Evolutionary conservation across 331 rosid species (phyloP), one percentile per base, ranked within the genome.

Genomic region (Rhamnella rubrinervis): DNA sequence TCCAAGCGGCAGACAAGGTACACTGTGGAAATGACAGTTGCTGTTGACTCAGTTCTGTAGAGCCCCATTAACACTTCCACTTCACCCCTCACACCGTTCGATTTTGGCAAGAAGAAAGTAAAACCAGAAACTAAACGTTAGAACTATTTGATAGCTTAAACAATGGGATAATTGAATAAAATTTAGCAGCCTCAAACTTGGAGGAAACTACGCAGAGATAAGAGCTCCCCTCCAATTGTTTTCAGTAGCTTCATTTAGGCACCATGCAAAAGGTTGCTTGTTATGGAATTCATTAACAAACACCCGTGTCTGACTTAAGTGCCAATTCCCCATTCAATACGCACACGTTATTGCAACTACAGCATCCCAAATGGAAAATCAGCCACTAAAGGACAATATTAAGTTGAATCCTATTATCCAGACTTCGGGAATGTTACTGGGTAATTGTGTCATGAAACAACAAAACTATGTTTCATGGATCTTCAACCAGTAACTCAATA

Each of bases 231-330:
- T 82, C 79, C 83, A 85, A 83, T 84, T 81, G 11, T 83, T 78
- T 71, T 44, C 63, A 76, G 82, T 53, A 91, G 88, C 91, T 58
- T 40, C 51, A 1, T 77, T 41, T 9, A 74, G 96, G 93, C 96
- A 88, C 93, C 53, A 40, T 91, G 97, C 96, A 91, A 91, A 91
- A 83, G 97, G 97, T 85, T 3, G 78, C 16, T 83, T 83, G 92
- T 80, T 77, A 75, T 21, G 51, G 20, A 18, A 70, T 70, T 1
- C 14, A 11, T 20, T 38, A 81, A 83, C 97, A 88, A 88, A 77
- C 93, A 81, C 97, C 96, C 96, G 97, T 88, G 95, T 88, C 93
- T 91, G 96, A 85, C 90, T 87, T 83, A 19, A 79, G 81, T 91
- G 97, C 97, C 97, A 44, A 44, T 44, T 9, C 14, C 14, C 14